Base-by-base conservation (phyloP, 2,329 filamentous ascomycete genomes). In the Eurotiales sp. region DNA sequence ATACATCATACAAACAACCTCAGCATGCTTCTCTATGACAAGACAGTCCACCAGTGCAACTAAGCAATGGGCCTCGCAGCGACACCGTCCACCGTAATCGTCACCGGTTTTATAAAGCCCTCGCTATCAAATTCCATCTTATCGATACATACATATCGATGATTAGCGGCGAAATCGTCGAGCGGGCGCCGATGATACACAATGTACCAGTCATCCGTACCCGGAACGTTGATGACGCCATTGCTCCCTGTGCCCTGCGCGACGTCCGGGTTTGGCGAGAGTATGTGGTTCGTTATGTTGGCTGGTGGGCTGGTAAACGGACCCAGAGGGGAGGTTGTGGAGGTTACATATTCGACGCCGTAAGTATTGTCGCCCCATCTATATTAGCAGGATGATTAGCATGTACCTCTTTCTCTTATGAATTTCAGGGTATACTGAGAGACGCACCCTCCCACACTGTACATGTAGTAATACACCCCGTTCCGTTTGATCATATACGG, bases 101-200 rank as follows among this genome's bases (percentile, higher is more conserved):
- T 62, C 4, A 79, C 64, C 1, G 68, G 67, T 40, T 64, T 57
- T 36, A 52, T 52, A 8, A 17, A 14, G 8, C 19, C 32, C 68
- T 72, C 74, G 27, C 72, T 61, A 52, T 73, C 68, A 55, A 78
- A 78, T 54, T 71, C 66, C 67, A 79, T 73, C 14, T 73, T 69
- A 58, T 78, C 76, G 46, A 77, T 77, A 29, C 73, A 74, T 2
- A 74, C 61, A 14, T 73, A 69, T 2, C 76, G 73, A 58, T 78
- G 72, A 53, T 78, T 75, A 29, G 69, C 70, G 49, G 71, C 68
- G 1, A 66, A 70, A 42, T 77, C 72, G 53, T 71, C 69, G 2
- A 76, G 65, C 7, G 70, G 72, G 1, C 72, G 69, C 1, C 75
- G 74, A 57, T 77, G 76, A 50, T 76, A 76, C 12, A 73, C 66